A percentile compares a stretch with the other conserved stretches of the same genome.
Evolutionary conservation across 2,329 filamentous ascomycete species (phyloP).

Genomic region (Mycosphaerella sp.): DNA sequence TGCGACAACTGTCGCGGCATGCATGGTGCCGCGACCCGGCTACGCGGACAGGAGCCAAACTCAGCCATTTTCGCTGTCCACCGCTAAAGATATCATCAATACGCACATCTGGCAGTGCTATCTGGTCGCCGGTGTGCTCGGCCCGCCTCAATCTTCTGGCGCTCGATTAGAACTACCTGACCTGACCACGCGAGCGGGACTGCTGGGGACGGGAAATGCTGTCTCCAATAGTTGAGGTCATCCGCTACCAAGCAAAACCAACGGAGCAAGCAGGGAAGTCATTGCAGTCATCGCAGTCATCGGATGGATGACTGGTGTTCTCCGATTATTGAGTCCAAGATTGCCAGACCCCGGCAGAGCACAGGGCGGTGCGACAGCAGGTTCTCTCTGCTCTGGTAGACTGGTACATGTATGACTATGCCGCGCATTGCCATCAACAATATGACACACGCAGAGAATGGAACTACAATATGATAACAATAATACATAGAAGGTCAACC

Average conservation of each 20-base stretch:
- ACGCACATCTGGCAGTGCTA: neutral
- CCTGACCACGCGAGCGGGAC: neutral
- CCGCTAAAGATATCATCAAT: neutral
- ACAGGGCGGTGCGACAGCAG: neutral
- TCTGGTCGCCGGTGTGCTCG: too few relatives aligned
- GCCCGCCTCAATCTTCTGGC: neutral
- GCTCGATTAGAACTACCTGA: neutral
- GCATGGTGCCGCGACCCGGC: neutral
- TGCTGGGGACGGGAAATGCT: neutral
- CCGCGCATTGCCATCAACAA: neutral
- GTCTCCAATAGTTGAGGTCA: neutral
- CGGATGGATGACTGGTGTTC: neutral
- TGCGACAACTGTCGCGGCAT: neutral
- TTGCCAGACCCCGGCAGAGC: neutral
- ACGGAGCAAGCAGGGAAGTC: neutral
- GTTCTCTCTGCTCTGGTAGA: neutral
- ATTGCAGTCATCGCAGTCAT: neutral
- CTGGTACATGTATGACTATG: too few relatives aligned
- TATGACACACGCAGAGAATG: neutral
- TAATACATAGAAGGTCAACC: neutral
- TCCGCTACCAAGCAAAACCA: neutral
- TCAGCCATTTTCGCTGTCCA: neutral
- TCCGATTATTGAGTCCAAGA: neutral
- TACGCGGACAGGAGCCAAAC: slow-evolving; percentile 1
- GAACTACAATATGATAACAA: neutral